Evolutionary conservation across 1,284 basidiomycete species (phyloP).

Genomic region (Cryptococcus depauperatus): DNA sequence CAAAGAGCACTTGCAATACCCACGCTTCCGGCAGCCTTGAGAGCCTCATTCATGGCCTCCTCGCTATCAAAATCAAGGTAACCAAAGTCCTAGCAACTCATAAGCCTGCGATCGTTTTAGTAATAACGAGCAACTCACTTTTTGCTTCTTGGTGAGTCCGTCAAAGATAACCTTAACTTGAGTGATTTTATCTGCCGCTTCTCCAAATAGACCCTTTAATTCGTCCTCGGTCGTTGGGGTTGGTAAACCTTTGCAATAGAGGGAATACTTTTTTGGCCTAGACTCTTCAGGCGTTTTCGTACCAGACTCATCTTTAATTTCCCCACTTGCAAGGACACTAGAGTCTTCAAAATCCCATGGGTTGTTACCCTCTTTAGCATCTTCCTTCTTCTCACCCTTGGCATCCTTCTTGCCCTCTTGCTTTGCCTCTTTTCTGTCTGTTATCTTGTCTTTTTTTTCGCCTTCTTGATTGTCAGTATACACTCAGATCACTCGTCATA

Average conservation of each 20-base stretch:
- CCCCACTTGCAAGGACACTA: slow-evolving; percentile 23
- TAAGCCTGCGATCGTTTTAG: slow-evolving; percentile 1
- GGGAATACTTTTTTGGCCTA: slow-evolving; percentile 67
- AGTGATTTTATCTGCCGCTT: slow-evolving; percentile 53
- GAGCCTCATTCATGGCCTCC: slow-evolving; percentile 65
- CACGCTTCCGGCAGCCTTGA: slow-evolving; percentile 64
- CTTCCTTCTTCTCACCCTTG: slow-evolving; percentile 13
- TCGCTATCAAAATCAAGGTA: slow-evolving; percentile 84
- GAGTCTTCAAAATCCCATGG: not conserved
- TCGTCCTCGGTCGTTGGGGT: slow-evolving; percentile 57
- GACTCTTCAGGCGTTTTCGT: slow-evolving; percentile 42
- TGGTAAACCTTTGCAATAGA: slow-evolving; percentile 64
- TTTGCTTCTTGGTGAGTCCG: slow-evolving; percentile 36
- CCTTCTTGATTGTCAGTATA: too few relatives aligned
- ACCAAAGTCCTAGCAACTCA: slow-evolving; percentile 45
- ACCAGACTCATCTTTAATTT: slow-evolving; percentile 51
- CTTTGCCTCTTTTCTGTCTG: not conserved
- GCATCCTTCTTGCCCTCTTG: not conserved
- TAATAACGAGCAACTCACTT: slow-evolving; percentile 11
- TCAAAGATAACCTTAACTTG: slow-evolving; percentile 57
- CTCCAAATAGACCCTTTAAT: slow-evolving; percentile 62
- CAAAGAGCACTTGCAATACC: slow-evolving; percentile 19
- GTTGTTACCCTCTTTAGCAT: slow-evolving; percentile 20
- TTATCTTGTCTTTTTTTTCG: not conserved
- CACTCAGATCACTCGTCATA: too few relatives aligned